These are phyloP conservation scores for Fusarium aywerte DNA, from an alignment of 2,329 filamentous ascomycete genomes.

Conservation along the genomic window DNA sequence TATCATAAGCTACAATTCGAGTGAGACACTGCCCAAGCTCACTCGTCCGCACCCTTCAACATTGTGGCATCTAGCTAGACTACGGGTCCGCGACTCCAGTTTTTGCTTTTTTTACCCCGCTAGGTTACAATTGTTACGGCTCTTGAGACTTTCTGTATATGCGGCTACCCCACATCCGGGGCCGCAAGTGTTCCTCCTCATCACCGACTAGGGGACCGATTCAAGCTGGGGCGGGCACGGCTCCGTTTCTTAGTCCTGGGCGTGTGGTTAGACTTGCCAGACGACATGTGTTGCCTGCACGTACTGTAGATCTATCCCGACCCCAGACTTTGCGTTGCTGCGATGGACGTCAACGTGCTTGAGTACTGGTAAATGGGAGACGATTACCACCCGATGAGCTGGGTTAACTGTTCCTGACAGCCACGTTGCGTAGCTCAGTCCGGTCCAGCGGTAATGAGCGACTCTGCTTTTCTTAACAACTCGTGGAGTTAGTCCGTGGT, in stretches of 20 bases:
- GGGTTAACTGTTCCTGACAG: background rate
- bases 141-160: slow-evolving; percentile 6
- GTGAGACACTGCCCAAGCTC: slow-evolving; percentile 7
- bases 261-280: slow-evolving; percentile 25
- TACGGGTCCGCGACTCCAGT: slow-evolving; percentile 35
- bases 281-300: slow-evolving; percentile 12
- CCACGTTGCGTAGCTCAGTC: slow-evolving; percentile 7
- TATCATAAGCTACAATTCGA: background rate
- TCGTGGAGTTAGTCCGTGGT: slow-evolving; percentile 11
- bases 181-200: slow-evolving; percentile 36
- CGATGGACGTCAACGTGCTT: slow-evolving; percentile 9
- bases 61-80: slow-evolving; percentile 9
- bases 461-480: background rate
- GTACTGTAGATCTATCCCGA: slow-evolving; percentile 25
- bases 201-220: slow-evolving; percentile 29
- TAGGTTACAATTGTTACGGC: slow-evolving; percentile 14
- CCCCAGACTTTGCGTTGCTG: slow-evolving; percentile 28
- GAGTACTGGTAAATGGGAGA: slow-evolving; percentile 12
- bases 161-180: slow-evolving; percentile 39
- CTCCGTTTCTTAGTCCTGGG: slow-evolving; percentile 20
- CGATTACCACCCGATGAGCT: slow-evolving; percentile 5
- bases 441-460: slow-evolving; percentile 6
- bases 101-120: slow-evolving; percentile 35
- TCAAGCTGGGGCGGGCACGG: slow-evolving; percentile 22
- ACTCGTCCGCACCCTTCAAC: slow-evolving; percentile 8